These are phyloP conservation scores for Kwoniella pini DNA, from an alignment of 768 basidiomycete genomes.

Conservation along the genomic window DNA sequence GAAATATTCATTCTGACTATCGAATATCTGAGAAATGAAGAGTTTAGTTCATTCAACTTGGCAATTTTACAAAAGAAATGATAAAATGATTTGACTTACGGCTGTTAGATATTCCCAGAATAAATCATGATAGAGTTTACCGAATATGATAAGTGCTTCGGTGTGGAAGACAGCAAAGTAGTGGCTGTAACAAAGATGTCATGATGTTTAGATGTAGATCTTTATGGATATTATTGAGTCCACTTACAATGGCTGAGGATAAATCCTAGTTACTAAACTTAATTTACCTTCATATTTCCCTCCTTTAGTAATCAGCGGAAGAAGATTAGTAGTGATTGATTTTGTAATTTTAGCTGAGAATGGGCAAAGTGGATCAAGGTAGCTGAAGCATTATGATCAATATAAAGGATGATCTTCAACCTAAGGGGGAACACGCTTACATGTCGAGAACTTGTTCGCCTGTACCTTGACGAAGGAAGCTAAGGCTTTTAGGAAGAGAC, in stretches of 20 bases:
- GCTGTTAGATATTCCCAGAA: slow-evolving; percentile 77
- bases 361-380: slow-evolving; percentile 47
- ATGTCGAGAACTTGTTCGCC: slow-evolving; percentile 45
- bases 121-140: slow-evolving; percentile 68
- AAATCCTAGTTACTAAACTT: slow-evolving; percentile 58
- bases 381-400: too few relatives aligned
- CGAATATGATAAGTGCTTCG: slow-evolving; percentile 78
- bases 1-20: slow-evolving; percentile 73
- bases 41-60: background rate
- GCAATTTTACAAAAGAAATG: background rate
- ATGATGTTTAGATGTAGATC: too few relatives aligned
- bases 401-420: too few relatives aligned
- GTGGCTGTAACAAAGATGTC: slow-evolving; percentile 25
- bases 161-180: slow-evolving; percentile 64
- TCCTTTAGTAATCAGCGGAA: slow-evolving; percentile 40
- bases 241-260: slow-evolving; percentile 54
- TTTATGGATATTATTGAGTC: slow-evolving; percentile 55
- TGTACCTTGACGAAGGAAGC: slow-evolving; percentile 40
- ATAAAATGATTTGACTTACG: slow-evolving; percentile 56
- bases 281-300: slow-evolving; percentile 68
- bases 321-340: slow-evolving; percentile 38
- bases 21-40: slow-evolving; percentile 64
- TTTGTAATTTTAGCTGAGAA: slow-evolving; percentile 45
- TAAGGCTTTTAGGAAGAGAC: slow-evolving; percentile 38
- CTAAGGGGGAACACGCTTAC: too few relatives aligned